Percentiles rank a stretch among this genome's conserved stretches.
Conservation (phyloP, 257 asterid genomes). For the Solanum pennellii region DNA sequence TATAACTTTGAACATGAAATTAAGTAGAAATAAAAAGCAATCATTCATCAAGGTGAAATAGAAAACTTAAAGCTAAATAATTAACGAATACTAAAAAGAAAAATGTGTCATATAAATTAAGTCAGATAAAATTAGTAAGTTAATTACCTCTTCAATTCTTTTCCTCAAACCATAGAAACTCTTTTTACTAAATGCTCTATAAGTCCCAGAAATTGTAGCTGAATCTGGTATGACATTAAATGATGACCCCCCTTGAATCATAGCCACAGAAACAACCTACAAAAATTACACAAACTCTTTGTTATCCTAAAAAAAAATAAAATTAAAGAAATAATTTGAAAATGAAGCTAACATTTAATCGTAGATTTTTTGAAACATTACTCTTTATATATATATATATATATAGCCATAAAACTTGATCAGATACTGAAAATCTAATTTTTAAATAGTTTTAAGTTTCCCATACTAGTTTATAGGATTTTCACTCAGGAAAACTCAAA, state of each 20-base stretch:
- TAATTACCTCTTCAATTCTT: conserved; percentile 38
- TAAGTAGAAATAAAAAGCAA: not conserved
- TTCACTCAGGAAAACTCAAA: no score
- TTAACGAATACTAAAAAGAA: not conserved
- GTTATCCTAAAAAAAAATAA: not conserved
- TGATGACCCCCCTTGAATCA: conserved; percentile 18
- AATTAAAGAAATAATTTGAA: not conserved
- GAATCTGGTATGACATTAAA: conserved; percentile 23
- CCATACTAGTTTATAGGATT: no score
- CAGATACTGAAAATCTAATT: not conserved
- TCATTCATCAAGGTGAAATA: not conserved
- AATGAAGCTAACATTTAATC: not conserved
- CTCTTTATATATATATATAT: no score
- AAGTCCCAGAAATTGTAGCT: conserved; percentile 35
- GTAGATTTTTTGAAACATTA: not conserved
- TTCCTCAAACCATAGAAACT: conserved; percentile 25
- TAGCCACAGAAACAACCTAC: conserved; percentile 40
- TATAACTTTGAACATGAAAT: not conserved
- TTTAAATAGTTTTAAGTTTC: not conserved
- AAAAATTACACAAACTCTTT: not conserved
- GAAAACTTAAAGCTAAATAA: not conserved
- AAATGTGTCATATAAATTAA: no score
- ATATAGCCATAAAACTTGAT: no score
- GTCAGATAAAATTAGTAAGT: not conserved
- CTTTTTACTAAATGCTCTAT: conserved; percentile 29